Base-by-base conservation (phyloP, 805 yeast species). In the Zygosaccharomyces bisporus region DNA sequence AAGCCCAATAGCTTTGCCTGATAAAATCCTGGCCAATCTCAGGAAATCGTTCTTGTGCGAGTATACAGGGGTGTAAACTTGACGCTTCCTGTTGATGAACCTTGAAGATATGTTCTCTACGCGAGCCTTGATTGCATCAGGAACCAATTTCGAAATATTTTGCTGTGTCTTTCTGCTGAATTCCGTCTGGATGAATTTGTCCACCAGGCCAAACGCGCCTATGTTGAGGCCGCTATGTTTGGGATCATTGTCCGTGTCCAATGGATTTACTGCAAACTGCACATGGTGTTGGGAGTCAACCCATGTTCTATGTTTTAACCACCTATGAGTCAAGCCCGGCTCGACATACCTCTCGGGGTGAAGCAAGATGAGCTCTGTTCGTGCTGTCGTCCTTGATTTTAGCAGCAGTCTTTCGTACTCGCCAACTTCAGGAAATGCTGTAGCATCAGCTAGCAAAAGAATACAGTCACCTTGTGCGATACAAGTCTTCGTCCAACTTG, bases 381-480 rank as follows among this genome's bases (percentile, higher is more conserved):
- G 73, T 0, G 97, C 95, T 0, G 93, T 80, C 0, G 95, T 84
- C 51, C 83, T 85, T 32, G 83, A 73, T 51, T 84, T 82, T 20
- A 88, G 73, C 9, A 91, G 64, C 18, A 89, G 63, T 40, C 83
- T 71, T 63, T 91, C 99, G 59, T 81, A 89, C 41, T 89, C 97
- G 4, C 98, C 96, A 34, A 87, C 72, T 23, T 76, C 77, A 0
- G 93, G 82, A 21, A 77, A 76, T 14, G 81, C 77, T 6, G 75
- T 70, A 0, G 96, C 95, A 67, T 91, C 90, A 0, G 97, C 97
- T 12, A 93, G 64, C 13, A 93, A 68, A 24, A 93, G 69, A n/a
- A 91, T 80, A 68, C 97, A 90, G 64, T 91, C 98, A 13, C 96
- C 98, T 63, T 91, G 97, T 6, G 90, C 80, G 32, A 91, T 84